Base-by-base conservation (phyloP, 345 rosid species). In the Heritiera littoralis region DNA sequence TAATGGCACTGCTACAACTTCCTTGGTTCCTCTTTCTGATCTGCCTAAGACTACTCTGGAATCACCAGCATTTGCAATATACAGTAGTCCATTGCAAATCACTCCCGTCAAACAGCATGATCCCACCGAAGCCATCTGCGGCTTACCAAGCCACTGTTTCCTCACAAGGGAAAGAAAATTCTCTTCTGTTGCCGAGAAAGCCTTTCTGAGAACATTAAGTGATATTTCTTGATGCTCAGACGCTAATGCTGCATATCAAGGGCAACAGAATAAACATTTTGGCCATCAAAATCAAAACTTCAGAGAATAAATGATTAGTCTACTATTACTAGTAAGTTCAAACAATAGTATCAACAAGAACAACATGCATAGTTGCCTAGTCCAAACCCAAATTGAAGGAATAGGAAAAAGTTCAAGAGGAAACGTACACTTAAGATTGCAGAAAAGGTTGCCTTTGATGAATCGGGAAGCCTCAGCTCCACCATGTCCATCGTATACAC, bases 401-500 rank as follows among this genome's bases (percentile, higher is more conserved):
- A 43, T 5, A 46, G 13, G 77, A 64, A 63, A 73, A 52, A 13
- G 63, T 55, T 28, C 0, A 30, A 63, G 23, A 13, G 60, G 46
- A 32, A 41, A 75, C 90, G 72, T 91, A 93, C 97, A 83, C 87
- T 88, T 90, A 74, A 95, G 81, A 66, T 92, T 90, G 75, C 71
- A 45, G 85, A 89, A 93, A 66, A 93, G 89, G 77, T 85, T 90
- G 84, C 86, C 79, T 18, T 74, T 80, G 81, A 93, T 77, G 77
- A 90, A 95, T 51, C 83, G 83, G 17, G 98, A 85, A 77, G 97
- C 86, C 81, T 93, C 92, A 15, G 88, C 84, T 56, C 98, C 98
- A 66, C 89, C 98, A 83, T 92, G 98, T 9, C 98, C 98, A 86
- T 94, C 98, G 55, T 93, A 89, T 1, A 94, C 87, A 6, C 98